Conservation (phyloP, 148 eudicot species). For the Heliosperma pusillum region DNA sequence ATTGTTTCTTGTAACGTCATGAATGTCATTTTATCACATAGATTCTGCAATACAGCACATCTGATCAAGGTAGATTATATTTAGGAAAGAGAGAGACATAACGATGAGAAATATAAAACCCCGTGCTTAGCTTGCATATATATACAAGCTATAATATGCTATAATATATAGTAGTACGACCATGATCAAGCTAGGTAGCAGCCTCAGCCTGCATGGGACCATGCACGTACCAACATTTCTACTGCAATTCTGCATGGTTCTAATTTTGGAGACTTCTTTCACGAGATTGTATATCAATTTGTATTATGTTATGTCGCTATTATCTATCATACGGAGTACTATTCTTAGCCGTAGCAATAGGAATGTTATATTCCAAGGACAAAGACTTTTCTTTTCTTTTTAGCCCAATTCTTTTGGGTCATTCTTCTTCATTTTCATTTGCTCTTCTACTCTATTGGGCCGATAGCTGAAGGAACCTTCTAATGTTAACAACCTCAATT, state of each 20-base stretch:
- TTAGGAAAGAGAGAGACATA: constrained; percentile 21
- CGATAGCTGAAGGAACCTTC: no score
- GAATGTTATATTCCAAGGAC: constrained; percentile 11
- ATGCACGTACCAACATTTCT: background rate
- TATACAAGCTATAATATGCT: constrained; percentile 12
- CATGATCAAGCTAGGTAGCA: no score
- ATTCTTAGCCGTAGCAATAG: constrained; percentile 14
- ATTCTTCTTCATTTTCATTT: no score
- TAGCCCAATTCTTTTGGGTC: no score
- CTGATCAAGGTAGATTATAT: background rate
- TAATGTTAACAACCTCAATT: no score
- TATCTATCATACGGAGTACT: background rate
- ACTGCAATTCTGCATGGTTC: background rate
- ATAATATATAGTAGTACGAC: background rate
- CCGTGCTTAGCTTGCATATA: constrained; percentile 16
- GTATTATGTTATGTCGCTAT: background rate
- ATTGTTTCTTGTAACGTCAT: no score
- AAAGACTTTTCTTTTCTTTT: constrained; percentile 5
- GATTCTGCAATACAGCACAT: constrained; percentile 2
- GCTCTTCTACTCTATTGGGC: no score
- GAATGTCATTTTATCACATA: background rate
- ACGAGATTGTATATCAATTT: background rate
- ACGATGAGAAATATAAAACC: constrained; percentile 6
- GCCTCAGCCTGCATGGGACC: background rate
- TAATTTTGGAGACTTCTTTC: background rate